Conservation (phyloP, 2,329 filamentous ascomycete species). For the Colletotrichum somersetense region DNA sequence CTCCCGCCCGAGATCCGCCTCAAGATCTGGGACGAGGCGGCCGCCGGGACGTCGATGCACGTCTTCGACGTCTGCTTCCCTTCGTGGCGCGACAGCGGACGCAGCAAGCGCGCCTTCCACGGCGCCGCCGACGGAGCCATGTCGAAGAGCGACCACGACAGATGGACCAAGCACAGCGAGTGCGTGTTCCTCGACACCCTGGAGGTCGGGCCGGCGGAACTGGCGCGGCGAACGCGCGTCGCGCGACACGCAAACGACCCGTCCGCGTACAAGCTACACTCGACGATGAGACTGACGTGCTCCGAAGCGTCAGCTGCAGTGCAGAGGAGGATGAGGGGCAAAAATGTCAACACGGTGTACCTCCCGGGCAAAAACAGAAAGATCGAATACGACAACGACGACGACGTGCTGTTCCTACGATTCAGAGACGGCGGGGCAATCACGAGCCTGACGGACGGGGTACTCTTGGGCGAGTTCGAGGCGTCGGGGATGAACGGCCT, state of each 20-base stretch:
- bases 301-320: conserved; percentile 30
- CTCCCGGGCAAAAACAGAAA: conserved; percentile 46
- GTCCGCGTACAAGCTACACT: conserved; percentile 20
- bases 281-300: conserved; percentile 33
- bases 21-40: conserved; percentile 38
- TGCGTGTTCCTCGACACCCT: conserved; percentile 36
- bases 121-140: conserved; percentile 3
- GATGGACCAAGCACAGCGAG: conserved; percentile 31
- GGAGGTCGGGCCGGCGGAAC: conserved; percentile 15
- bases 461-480: conserved; percentile 32
- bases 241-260: conserved; percentile 30
- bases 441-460: conserved; percentile 25
- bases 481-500: conserved; percentile 31
- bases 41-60: conserved; percentile 46
- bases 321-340: conserved; percentile 4
- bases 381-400: conserved; percentile 44
- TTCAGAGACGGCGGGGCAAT: conserved; percentile 44
- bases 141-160: neutral
- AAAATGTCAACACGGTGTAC: conserved; percentile 43
- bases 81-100: conserved; percentile 39
- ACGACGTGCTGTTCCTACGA: conserved; percentile 48
- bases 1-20: conserved; percentile 37
- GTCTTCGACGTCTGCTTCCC: conserved; percentile 49
- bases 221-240: conserved; percentile 8
- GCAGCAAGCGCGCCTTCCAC: conserved; percentile 26